Base-by-base conservation (phyloP, 108 stramenopile genomes). In the Tribonema minus region DNA sequence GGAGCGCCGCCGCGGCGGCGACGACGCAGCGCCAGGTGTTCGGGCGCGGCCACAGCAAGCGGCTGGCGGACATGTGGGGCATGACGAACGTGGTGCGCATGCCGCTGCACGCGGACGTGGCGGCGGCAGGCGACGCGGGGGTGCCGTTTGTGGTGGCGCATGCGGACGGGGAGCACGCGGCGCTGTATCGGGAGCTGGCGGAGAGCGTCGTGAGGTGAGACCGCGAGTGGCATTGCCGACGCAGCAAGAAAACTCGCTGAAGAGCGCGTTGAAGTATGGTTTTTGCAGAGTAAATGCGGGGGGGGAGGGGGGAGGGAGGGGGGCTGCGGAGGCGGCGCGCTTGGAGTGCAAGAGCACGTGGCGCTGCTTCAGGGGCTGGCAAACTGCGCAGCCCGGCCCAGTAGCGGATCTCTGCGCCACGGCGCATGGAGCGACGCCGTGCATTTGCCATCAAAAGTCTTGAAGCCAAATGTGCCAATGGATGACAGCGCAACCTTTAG, bases 1-100 rank as follows among this genome's bases (percentile, higher is more conserved):
- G 7, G 1, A 28, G 29, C 59, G 36, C 30, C 25, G 27, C 32
- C 23, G 46, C 15, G 65, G 37, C 7, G 4, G 37, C 40, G 0
- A 63, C 61, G 27, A 25, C 37, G 9, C 64, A 40, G 40, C 29
- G 67, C 61, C 61, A 61, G 7, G 39, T 82, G 20, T 76, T 82
- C 20, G 82, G 82, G 23, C 60, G 46, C 37, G 82, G 82, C 12
- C 82, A 82, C 34, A 65, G 68, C 35, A 36, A 26, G 54, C 67
- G 82, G 27, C 23, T 82, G 40, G 82, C 82, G 15, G 82, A 82
- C 37, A 82, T 82, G 82, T 82, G 82, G 82, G 82, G 82, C 40
- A 69, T 82, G 9, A 68, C 39, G 38, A 82, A 76, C 68, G 74
- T 73, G 0, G 75, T 82, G 1, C 71, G 34, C 4, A 40, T 82